Evolutionary conservation across 192 early-diverging fungal species (phyloP), one percentile per base, ranked within the genome.

Genomic region (Mycoemilia scoparia): DNA sequence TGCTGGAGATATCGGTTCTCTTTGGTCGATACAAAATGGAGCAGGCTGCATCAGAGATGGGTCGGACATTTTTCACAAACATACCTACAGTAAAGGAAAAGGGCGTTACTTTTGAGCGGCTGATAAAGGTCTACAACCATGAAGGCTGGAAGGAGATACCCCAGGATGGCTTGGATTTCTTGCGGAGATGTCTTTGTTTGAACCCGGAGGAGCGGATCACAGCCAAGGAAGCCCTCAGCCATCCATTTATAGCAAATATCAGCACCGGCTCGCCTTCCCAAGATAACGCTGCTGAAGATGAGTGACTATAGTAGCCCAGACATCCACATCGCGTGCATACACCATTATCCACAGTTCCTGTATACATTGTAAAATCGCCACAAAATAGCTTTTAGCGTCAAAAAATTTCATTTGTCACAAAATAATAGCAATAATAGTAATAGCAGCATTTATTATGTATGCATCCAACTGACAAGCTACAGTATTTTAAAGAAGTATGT

Each of bases 1-100:
- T 93, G 16, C 45, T 91, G 30, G 91, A 96, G 42, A 64, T 96
- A 2, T 75, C 77, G 0, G 62, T 69, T 30, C 34, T 96, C 11
- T 89, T 76, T 54, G 91, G 91, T 0, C 49, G 56, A n/a, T 21
- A 50, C 2, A 74, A 70, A 30, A 84, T 93, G 82, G 54, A 73
- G 35, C 57, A 70, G 4, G 68, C 67, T 10, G 84, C 84, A 2
- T 39, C 53, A 7, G 28, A 46, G 9, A 64, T 74, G 4, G 61
- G 83, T 25, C 48, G 51, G 38, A 42, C 56, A 3, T 54, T 64
- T 24, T 29, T 56, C 17, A 54, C 59, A 4, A 59, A 63, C 24
- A 45, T 59, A n/a, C 54, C 55, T 4, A 49, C 64, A 0, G 55
- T 65, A 29, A 59, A 55, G 28, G 56, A 58, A 24, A 57, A 47